Base-by-base conservation (phyloP, 345 rosid species). In the Syzygium aqueum region DNA sequence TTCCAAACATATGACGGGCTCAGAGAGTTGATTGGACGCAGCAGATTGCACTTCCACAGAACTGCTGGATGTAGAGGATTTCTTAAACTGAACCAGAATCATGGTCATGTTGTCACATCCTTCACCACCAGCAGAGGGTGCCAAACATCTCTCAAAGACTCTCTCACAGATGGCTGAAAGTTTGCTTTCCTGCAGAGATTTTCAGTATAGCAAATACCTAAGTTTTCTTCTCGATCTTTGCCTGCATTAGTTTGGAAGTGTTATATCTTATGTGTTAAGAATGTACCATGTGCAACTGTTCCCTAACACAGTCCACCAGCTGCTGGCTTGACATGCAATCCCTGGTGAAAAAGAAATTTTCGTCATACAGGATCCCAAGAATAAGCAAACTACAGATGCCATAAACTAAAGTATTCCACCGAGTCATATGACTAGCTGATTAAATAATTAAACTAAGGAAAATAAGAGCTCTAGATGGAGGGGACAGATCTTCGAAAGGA, bases 31-130 rank as follows among this genome's bases (percentile, higher is more conserved):
- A 73, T 73, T 21, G 49, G 82, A 73, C 49, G 0, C 82, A 21
- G 82, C 49, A 37, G 49, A 37, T 19, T 73, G 82, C 82, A 19
- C 82, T 19, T 37, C 27, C 80, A 73, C 80, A 37, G 80, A 73
- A 73, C 49, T 73, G 10, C 27, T 17, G 80, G 80, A 73, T 37
- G 80, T 37, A 19, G 80, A 73, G 49, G 95, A 92, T 87, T 95
- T 97, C 93, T 94, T 95, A 91, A 97, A 94, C 89, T 94, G 98
- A 85, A 97, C 98, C 92, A 95, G 88, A 91, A 96, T 94, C 98
- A 97, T 97, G 77, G 99, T 97, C 99, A 97, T 97, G 90, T 97
- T 96, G 92, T 97, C 99, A 82, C 99, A 95, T 84, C 99, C 99
- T 92, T 97, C 99, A 22, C 99, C 99, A 27, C 93, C 94, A 13